A percentile compares a stretch with the other conserved stretches of the same genome.
Conservation (phyloP, 495 filamentous ascomycete genomes). For the Talaromyces borbonicus region DNA sequence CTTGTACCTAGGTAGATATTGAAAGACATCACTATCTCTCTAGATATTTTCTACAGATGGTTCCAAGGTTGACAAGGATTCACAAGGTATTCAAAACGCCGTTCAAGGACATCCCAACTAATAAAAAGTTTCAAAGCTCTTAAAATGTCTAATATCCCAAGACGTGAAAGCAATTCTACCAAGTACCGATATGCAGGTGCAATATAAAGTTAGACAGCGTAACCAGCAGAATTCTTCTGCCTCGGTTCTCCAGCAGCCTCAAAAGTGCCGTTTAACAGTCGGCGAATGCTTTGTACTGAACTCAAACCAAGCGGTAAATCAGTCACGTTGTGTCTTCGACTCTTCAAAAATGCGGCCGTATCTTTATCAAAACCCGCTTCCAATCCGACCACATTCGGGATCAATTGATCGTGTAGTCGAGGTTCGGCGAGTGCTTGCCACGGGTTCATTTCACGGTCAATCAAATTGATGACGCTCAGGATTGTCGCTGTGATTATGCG, state of each 20-base stretch:
- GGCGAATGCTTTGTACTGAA: constrained; percentile 61
- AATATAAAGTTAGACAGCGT: constrained; percentile 42
- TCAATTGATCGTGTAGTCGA: constrained; percentile 73
- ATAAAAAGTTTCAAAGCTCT: too few relatives aligned
- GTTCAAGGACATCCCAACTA: too few relatives aligned
- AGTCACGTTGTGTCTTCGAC: constrained; percentile 62
- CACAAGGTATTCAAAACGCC: too few relatives aligned
- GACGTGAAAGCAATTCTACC: too few relatives aligned
- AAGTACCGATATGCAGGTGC: neutral
- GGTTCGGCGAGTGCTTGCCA: constrained; percentile 54
- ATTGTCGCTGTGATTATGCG: constrained; percentile 79
- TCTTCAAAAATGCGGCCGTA: constrained; percentile 54
- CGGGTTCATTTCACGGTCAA: constrained; percentile 53
- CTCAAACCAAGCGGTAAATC: constrained; percentile 56
- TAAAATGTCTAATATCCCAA: too few relatives aligned
- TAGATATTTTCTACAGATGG: neutral
- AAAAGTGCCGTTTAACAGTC: constrained; percentile 62
- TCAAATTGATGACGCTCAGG: constrained; percentile 62
- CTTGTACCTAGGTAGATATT: too few relatives aligned
- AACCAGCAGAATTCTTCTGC: constrained; percentile 63
- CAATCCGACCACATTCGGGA: constrained; percentile 57
- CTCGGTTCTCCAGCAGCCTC: constrained; percentile 72
- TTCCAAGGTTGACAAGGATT: neutral
- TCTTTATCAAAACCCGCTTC: constrained; percentile 61
- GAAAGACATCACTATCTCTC: too few relatives aligned